These are phyloP conservation scores for Beta vulgaris DNA, from an alignment of 148 eudicot species.

Conservation along the genomic window DNA sequence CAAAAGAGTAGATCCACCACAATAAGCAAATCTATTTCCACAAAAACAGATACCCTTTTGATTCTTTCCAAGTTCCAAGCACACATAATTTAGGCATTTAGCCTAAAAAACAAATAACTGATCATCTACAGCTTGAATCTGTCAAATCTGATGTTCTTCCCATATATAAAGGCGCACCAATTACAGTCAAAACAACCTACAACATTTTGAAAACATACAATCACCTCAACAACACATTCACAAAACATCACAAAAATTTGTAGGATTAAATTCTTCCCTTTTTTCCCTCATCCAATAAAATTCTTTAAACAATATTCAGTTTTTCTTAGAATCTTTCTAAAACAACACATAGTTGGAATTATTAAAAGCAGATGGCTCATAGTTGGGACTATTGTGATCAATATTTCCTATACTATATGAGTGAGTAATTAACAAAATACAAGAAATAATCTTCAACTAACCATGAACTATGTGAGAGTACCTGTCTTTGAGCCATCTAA, in stretches of 20 bases:
- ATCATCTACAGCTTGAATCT: not conserved
- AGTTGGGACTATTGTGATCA: too few species aligned
- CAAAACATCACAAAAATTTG: not conserved
- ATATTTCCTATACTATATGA: too few species aligned
- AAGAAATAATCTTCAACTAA: slow-evolving; percentile 24
- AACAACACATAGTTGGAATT: too few species aligned
- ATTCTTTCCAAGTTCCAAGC: too few species aligned
- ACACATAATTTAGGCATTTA: too few species aligned
- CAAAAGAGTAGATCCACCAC: not conserved
- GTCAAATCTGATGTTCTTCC: not conserved
- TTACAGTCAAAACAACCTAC: not conserved
- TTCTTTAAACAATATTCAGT: too few species aligned
- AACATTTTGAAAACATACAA: not conserved
- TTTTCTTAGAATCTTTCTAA: too few species aligned
- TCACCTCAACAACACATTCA: not conserved
- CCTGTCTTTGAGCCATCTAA: slow-evolving; percentile 69
- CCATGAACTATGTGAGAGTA: slow-evolving; percentile 45
- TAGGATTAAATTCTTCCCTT: not conserved
- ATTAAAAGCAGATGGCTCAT: too few species aligned
- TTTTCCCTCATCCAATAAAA: too few species aligned
- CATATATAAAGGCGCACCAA: not conserved
- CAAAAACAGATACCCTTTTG: not conserved
- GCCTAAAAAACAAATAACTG: not conserved
- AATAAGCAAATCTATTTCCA: not conserved
- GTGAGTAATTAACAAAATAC: too few species aligned